phyloP scores from a whole-genome alignment of 805 yeast species.

The Saccharomyces mikatae region DNA sequence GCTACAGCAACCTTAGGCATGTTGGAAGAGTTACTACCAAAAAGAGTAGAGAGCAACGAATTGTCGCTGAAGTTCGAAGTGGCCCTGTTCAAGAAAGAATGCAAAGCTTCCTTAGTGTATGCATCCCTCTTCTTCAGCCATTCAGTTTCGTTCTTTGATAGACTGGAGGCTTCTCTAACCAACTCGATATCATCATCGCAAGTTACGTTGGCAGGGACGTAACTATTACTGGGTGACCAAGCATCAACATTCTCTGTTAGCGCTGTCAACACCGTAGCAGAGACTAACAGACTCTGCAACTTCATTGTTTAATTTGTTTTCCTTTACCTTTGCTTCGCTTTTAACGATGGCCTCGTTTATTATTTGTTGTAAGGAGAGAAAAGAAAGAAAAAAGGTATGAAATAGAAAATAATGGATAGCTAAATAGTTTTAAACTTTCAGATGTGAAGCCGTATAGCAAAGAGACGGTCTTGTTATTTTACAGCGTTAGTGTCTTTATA shows the following conservation, averaged over 20 bases:
- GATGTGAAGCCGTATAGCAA: not conserved
- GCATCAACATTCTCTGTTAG: conserved; percentile 8
- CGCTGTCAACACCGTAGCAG: conserved; percentile 2
- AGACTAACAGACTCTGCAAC: conserved; percentile 4
- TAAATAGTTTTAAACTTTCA: not conserved
- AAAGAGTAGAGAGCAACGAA: conserved; percentile 13
- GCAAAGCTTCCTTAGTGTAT: conserved; percentile 37
- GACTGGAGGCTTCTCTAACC: conserved; percentile 38
- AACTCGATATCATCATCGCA: conserved; percentile 39
- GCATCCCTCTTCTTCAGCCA: conserved; percentile 45
- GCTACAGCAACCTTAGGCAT: conserved; percentile 47
- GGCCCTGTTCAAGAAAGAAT: conserved; percentile 39
- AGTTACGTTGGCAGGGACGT: conserved; percentile 50
- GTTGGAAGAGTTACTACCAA: conserved; percentile 12
- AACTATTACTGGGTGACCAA: conserved; percentile 40
- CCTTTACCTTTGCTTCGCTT: not conserved
- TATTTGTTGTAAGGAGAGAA: not conserved
- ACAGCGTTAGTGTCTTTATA: not conserved
- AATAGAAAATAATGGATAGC: not conserved
- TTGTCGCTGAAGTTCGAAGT: conserved; percentile 17
- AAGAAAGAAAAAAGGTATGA: not conserved
- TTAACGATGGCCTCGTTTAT: not conserved
- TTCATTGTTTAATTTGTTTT: conserved; percentile 1
- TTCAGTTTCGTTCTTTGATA: conserved; percentile 38
- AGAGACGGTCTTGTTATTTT: not conserved